Percentiles rank a stretch among this genome's conserved stretches.
Conservation (phyloP, 2,329 filamentous ascomycete genomes). For the Fusarium sp. region DNA sequence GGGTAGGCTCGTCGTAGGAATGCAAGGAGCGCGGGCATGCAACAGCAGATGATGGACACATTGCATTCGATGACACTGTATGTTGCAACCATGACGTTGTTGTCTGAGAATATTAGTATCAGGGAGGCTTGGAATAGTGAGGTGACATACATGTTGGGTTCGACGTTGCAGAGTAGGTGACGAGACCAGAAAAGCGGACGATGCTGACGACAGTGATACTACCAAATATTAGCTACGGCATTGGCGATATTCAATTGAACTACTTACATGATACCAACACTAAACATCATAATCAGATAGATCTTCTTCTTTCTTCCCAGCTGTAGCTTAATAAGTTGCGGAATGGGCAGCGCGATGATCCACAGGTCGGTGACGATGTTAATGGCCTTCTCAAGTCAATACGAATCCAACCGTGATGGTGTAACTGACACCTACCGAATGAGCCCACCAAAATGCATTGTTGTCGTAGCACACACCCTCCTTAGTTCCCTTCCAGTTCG, state of each 20-base stretch:
- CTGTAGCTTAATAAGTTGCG: neutral
- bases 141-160: neutral
- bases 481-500: neutral
- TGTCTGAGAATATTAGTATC: neutral
- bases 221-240: neutral
- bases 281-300: neutral
- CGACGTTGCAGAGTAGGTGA: neutral
- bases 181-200: neutral
- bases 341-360: neutral
- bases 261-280: neutral
- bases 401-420: neutral
- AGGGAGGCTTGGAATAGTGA: accelerated
- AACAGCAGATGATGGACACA: slow-evolving; percentile 4
- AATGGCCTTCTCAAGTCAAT: neutral
- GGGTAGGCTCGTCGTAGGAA: slow-evolving; percentile 1
- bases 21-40: neutral
- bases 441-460: neutral
- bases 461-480: neutral
- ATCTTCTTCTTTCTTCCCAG: neutral
- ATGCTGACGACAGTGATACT: slow-evolving; percentile 3
- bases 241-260: no score
- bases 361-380: neutral
- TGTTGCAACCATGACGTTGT: slow-evolving; percentile 6
- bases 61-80: slow-evolving; percentile 10
- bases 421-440: neutral